Evolutionary conservation across 768 basidiomycete genomes (phyloP).

Genomic region (Clathrus columnatus): DNA sequence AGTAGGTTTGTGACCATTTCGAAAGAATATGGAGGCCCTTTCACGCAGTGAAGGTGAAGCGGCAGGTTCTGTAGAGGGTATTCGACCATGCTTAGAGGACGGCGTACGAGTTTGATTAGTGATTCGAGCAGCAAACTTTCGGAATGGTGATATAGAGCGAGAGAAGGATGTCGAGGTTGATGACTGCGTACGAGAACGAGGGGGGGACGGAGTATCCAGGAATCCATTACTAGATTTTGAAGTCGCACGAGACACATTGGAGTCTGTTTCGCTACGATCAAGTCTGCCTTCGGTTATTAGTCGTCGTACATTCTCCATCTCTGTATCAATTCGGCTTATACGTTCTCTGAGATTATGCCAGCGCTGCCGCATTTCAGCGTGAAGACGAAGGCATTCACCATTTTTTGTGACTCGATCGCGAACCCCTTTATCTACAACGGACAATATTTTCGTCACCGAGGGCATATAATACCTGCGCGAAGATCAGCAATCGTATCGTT

Average conservation of each 20-base stretch:
- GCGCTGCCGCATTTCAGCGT: slow-evolving; percentile 79
- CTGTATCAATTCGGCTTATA: slow-evolving; percentile 69
- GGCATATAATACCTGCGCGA: slow-evolving; percentile 81
- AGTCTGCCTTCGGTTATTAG: slow-evolving; percentile 38
- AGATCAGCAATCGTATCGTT: slow-evolving; percentile 11
- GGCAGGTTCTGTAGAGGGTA: slow-evolving; percentile 48
- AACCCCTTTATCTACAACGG: slow-evolving; percentile 91
- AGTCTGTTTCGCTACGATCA: slow-evolving; percentile 59
- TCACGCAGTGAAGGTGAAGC: slow-evolving; percentile 38
- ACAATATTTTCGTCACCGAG: slow-evolving; percentile 83
- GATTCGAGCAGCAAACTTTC: slow-evolving; percentile 66
- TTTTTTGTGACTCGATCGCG: slow-evolving; percentile 92
- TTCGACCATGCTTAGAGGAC: slow-evolving; percentile 21
- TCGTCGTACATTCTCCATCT: slow-evolving; percentile 68
- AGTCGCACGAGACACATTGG: slow-evolving; percentile 51
- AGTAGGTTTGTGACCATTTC: slow-evolving; percentile 23
- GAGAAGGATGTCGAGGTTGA: slow-evolving; percentile 50
- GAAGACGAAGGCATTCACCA: slow-evolving; percentile 85
- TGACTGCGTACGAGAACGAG: slow-evolving; percentile 25
- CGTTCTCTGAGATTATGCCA: slow-evolving; percentile 78
- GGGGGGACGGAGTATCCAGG: slow-evolving; percentile 50
- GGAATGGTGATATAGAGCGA: slow-evolving; percentile 71
- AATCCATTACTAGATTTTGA: slow-evolving; percentile 45
- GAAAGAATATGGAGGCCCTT: slow-evolving; percentile 56
- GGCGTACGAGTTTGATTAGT: slow-evolving; percentile 31